Percentiles rank a stretch among this genome's conserved stretches.
Evolutionary conservation across 75 land plant genomes (phyloP).

Genomic region (Isoetes taiwanensis): DNA sequence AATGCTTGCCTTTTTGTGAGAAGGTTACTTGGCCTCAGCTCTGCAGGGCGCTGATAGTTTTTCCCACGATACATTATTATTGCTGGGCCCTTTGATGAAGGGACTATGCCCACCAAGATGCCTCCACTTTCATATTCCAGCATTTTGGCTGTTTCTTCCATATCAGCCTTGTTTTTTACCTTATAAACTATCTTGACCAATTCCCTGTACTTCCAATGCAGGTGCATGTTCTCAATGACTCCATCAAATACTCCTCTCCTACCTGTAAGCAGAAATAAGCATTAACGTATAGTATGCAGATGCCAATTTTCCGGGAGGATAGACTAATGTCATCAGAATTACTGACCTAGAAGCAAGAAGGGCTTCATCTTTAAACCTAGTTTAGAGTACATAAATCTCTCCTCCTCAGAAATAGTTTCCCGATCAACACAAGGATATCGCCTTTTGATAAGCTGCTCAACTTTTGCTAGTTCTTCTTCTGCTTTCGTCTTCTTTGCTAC

Average conservation of each 20-base stretch:
- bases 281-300: no score
- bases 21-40: slow-evolving; percentile 1
- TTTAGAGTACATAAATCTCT: slow-evolving; percentile 51
- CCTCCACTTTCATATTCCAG: slow-evolving; percentile 1
- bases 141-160: background rate
- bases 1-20: background rate
- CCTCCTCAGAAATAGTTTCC: slow-evolving; percentile 75
- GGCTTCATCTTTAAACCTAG: slow-evolving; percentile 71
- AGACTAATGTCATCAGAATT: no score
- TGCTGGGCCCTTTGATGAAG: background rate
- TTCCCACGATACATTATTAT: background rate
- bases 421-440: slow-evolving; percentile 45
- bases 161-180: slow-evolving; percentile 34
- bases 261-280: slow-evolving; percentile 2
- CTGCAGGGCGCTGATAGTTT: background rate
- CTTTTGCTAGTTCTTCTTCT: slow-evolving; percentile 45
- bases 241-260: background rate
- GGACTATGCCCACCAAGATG: background rate
- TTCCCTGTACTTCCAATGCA: slow-evolving; percentile 7
- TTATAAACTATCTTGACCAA: slow-evolving; percentile 20
- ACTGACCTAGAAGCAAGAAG: slow-evolving; percentile 62
- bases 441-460: slow-evolving; percentile 50
- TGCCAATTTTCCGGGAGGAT: no score
- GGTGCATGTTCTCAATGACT: background rate
- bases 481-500: slow-evolving; percentile 59